Base-by-base conservation (phyloP, 495 filamentous ascomycete species). In the Penicillium riverlandense region DNA sequence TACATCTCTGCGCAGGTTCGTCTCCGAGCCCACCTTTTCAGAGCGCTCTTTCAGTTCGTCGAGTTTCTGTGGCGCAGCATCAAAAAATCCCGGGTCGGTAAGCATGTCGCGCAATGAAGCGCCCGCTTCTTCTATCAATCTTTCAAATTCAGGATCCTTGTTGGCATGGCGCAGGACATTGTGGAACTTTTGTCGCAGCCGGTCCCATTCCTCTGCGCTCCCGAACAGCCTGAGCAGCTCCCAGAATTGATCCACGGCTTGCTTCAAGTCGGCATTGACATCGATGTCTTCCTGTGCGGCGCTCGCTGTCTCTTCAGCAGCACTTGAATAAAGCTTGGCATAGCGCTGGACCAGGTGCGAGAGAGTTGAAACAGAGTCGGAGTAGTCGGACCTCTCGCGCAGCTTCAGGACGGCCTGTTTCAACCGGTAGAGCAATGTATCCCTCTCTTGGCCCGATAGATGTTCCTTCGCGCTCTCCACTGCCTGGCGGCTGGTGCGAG, bases 31-130 rank as follows among this genome's bases (percentile, higher is more conserved):
- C 11, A 85, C 62, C 31, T 80, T 62, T 37, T 80, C 77, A 8
- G 79, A 83, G 57, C 84, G 83, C 42, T 76, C 72, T 35, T 83
- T 78, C 7, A 95, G 70, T 37, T 88, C 79, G 38, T 81, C 66
- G 30, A 96, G 71, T 41, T 86, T 88, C 52, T 86, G 70, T 7
- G 75, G 68, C 1, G 80, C 81, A 12, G 83, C 73, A 35, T 86
- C 82, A 50, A 92, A 84, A 57, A 94, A 95, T 2, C 78, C 73
- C 0, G 90, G 90, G 50, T 97, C 85, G 0, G 79, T 92, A n/a
- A 96, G 67, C 59, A 97, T 78, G 39, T 86, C 82, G 57, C 92
- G 84, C 5, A 92, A 52, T 4, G 84, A 78, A 38, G 75, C 75
- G 1, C 83, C 84, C 6, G 90, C 65, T 22, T 90, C 83, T 8